phyloP scores from a whole-genome alignment of 768 basidiomycete species.

The Russula olivacea region DNA sequence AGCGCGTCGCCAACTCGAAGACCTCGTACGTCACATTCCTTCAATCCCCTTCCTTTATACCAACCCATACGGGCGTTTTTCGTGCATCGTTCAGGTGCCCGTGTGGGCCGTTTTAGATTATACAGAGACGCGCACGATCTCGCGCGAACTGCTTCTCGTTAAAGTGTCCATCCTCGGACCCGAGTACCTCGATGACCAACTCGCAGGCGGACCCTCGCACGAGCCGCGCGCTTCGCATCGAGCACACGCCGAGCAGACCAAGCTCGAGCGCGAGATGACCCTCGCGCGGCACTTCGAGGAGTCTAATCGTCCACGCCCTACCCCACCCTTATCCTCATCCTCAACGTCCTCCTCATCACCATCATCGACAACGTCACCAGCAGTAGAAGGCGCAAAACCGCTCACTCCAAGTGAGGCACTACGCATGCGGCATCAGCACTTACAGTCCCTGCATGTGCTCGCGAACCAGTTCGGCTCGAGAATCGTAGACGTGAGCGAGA shows the following conservation, averaged over 20 bases:
- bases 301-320: slow-evolving; percentile 34
- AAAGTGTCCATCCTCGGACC: slow-evolving; percentile 97
- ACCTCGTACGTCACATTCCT: slow-evolving; percentile 59
- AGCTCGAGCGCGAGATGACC: slow-evolving; percentile 62
- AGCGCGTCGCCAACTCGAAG: slow-evolving; percentile 91
- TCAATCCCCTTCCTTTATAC: not conserved
- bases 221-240: slow-evolving; percentile 47
- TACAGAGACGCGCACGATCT: slow-evolving; percentile 85
- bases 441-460: slow-evolving; percentile 82
- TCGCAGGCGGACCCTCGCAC: slow-evolving; percentile 78
- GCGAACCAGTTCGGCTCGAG: slow-evolving; percentile 86
- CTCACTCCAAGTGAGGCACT: slow-evolving; percentile 70
- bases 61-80: not conserved
- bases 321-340: not conserved
- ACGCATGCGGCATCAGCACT: slow-evolving; percentile 80
- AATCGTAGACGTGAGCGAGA: slow-evolving; percentile 91
- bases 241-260: slow-evolving; percentile 35
- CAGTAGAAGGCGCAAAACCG: slow-evolving; percentile 27
- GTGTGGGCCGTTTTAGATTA: slow-evolving; percentile 99
- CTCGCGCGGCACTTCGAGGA: slow-evolving; percentile 78
- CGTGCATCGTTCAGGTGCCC: slow-evolving; percentile 59
- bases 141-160: slow-evolving; percentile 89
- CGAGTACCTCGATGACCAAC: slow-evolving; percentile 92
- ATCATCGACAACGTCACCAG: slow-evolving; percentile 8
- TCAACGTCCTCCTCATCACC: slow-evolving; percentile 32